These are phyloP conservation scores for Dipteronia dyeriana DNA, from an alignment of 345 rosid genomes.

Conservation along the genomic window DNA sequence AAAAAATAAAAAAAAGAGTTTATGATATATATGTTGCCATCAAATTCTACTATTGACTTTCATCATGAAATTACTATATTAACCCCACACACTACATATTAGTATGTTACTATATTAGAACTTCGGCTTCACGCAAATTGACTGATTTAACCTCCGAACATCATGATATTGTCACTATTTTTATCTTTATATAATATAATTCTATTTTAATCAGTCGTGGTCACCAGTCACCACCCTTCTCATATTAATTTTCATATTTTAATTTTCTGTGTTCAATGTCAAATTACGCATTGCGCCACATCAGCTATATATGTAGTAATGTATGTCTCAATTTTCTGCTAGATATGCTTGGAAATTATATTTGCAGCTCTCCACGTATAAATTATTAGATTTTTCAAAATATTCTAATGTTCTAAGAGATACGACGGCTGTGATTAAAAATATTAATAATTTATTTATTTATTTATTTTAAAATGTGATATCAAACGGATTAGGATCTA, in stretches of 20 bases:
- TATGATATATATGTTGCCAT: not conserved
- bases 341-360: not conserved
- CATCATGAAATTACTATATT: not conserved
- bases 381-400: not conserved
- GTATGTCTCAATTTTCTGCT: not conserved
- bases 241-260: too few relatives aligned
- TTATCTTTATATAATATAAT: not conserved
- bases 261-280: not conserved
- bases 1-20: too few relatives aligned
- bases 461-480: not conserved
- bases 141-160: not conserved
- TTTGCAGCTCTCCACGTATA: not conserved
- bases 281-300: not conserved
- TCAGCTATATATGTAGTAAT: not conserved
- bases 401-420: not conserved
- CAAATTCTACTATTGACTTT: not conserved
- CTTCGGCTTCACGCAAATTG: not conserved
- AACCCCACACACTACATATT: not conserved
- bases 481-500: too few relatives aligned
- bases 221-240: not conserved
- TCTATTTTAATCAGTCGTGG: not conserved
- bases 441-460: not conserved
- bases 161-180: not conserved
- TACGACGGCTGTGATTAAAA: slow-evolving; percentile 4
- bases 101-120: not conserved